Percentiles rank a stretch among this genome's conserved stretches.
phyloP scores from a whole-genome alignment of 2,329 filamentous ascomycete species.

The Alternaria hordeiaustralica region DNA sequence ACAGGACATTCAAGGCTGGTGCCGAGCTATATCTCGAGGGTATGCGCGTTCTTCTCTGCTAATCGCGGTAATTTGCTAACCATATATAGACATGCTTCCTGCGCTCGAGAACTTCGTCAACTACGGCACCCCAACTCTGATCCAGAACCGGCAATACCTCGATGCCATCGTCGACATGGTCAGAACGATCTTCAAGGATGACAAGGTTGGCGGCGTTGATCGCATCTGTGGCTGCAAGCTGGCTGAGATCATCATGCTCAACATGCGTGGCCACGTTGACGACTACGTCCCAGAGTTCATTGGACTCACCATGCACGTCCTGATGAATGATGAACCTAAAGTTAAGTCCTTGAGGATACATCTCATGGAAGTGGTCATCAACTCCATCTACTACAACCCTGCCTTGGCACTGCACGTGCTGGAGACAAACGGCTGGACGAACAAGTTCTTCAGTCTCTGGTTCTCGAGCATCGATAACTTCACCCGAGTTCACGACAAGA shows the following conservation, averaged over 20 bases:
- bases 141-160: slow-evolving; percentile 84
- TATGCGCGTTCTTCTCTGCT: slow-evolving; percentile 21
- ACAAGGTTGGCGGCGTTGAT: slow-evolving; percentile 91
- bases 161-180: slow-evolving; percentile 93
- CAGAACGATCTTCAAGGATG: slow-evolving; percentile 89
- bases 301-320: slow-evolving; percentile 82
- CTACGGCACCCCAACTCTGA: slow-evolving; percentile 81
- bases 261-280: slow-evolving; percentile 86
- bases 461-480: slow-evolving; percentile 96
- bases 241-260: slow-evolving; percentile 96
- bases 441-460: slow-evolving; percentile 98
- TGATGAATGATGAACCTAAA: slow-evolving; percentile 77
- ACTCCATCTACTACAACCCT: slow-evolving; percentile 97
- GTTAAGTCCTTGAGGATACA: slow-evolving; percentile 95
- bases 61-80: slow-evolving; percentile 11
- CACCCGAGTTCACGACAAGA: slow-evolving; percentile 96
- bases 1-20: slow-evolving; percentile 95
- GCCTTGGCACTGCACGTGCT: slow-evolving; percentile 81
- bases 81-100: slow-evolving; percentile 81
- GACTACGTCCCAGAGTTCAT: slow-evolving; percentile 89
- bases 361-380: slow-evolving; percentile 98
- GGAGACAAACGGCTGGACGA: slow-evolving; percentile 93
- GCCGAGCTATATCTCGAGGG: slow-evolving; percentile 93
- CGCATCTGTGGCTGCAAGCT: slow-evolving; percentile 97
- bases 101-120: slow-evolving; percentile 98